Base-by-base conservation (phyloP, 768 basidiomycete species). In the Nidularia pulvinata region DNA sequence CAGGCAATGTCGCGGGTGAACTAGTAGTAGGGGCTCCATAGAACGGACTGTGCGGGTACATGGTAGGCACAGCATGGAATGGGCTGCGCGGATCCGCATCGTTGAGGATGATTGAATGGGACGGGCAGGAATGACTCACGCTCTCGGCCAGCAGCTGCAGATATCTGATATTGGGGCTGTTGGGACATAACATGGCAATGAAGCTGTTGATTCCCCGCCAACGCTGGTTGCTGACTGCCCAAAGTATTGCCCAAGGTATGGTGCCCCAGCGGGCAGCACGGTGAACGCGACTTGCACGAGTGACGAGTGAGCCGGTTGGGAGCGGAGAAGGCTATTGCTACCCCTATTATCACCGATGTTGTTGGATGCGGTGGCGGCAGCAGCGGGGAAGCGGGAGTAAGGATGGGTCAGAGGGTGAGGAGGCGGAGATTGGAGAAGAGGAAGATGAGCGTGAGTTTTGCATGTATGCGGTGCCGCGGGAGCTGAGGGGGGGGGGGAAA, bases 201-300 rank as follows among this genome's bases (percentile, higher is more conserved):
- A 49, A 16, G 48, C 33, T 51, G 37, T 37, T 47, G 53, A 49
- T 51, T 44, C 34, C 25, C 25, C 25, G 25, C 25, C 4, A 4
- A 25, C 25, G 25, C 25, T 25, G 25, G 25, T 4, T 25, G 25
- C 25, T 25, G 25, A 4, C 25, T 25, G 25, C 25, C 34, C 39
- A 25, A 25, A 4, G 25, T 25, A 25, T 25, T 1, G 25, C 25
- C 25, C 4, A 25, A 25, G 25, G 25, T 25, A 25, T 25, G 25
- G 51, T 48, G 51, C 5, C 53, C 49, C 5, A 63, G 50, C 19
- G 57, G 58, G 25, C 13, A 42, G 14, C 4, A 45, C 50, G 11
- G 78, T 77, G 3, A 79, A 55, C 0, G 79, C 79, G 5, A 81
- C 76, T 50, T 79, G 75, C 58, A 69, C 33, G 55, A 33, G 42